Evolutionary conservation across 805 yeast species (phyloP).

Genomic region (Metschnikowia orientalis): DNA sequence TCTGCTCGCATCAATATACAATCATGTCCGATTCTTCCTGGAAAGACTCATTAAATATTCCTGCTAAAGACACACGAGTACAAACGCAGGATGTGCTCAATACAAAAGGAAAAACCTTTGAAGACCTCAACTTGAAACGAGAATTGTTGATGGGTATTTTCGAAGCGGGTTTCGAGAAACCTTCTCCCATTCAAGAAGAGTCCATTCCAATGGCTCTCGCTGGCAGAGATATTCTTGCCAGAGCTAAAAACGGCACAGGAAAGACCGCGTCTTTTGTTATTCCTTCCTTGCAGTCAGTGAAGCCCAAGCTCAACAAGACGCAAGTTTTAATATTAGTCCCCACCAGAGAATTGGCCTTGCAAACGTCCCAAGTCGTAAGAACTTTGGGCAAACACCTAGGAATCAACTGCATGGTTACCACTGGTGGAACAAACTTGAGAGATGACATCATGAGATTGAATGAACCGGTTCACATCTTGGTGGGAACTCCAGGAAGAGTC

Average conservation of each 20-base stretch:
- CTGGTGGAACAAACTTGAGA: constrained; percentile 92
- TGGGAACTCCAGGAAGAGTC: constrained; percentile 97
- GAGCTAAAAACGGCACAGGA: constrained; percentile 99
- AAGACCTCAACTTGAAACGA: constrained; percentile 86
- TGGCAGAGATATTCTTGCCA: constrained; percentile 92
- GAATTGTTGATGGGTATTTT: constrained; percentile 96
- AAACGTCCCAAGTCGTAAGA: constrained; percentile 95
- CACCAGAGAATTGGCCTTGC: constrained; percentile 96
- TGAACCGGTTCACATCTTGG: constrained; percentile 90
- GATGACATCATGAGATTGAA: constrained; percentile 92
- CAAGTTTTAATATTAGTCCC: constrained; percentile 94
- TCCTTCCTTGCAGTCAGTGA: constrained; percentile 84
- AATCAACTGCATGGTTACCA: constrained; percentile 92
- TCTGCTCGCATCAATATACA: too few relatives aligned
- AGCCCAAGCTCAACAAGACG: constrained; percentile 77
- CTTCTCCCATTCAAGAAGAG: constrained; percentile 97
- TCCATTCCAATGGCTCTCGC: constrained; percentile 92
- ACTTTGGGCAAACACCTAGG: constrained; percentile 93
- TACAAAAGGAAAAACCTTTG: constrained; percentile 87
- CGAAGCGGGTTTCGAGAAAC: constrained; percentile 98
- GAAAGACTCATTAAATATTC: constrained; percentile 72
- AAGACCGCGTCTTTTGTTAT: constrained; percentile 97
- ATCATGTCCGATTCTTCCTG: constrained; percentile 38
- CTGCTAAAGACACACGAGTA: constrained; percentile 85
- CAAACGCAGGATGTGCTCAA: constrained; percentile 94